Conservation (phyloP, 169 alveolate genomes). For the Plasmodium vivax region DNA sequence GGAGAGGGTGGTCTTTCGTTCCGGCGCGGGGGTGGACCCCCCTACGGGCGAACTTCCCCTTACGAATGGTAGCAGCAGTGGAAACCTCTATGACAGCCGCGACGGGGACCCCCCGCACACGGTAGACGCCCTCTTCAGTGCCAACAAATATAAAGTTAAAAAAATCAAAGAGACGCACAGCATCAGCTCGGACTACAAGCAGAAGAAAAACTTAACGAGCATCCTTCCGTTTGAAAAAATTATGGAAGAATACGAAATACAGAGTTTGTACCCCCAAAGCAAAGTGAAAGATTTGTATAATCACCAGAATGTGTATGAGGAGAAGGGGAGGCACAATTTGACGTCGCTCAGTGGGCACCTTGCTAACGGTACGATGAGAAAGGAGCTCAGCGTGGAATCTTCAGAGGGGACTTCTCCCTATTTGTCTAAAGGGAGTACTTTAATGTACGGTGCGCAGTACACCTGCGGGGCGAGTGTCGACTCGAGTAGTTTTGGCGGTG, state of each 20-base stretch:
- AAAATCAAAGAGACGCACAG: conserved; percentile 36
- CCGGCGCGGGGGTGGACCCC: neutral
- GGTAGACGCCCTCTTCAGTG: neutral
- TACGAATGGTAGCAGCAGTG: neutral
- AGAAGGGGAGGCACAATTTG: neutral
- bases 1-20: neutral
- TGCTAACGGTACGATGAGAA: neutral
- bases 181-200: neutral
- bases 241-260: conserved; percentile 20
- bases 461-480: neutral
- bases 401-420: neutral
- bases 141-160: conserved; percentile 26
- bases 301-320: conserved; percentile 57
- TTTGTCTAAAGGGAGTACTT: neutral
- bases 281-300: conserved; percentile 38
- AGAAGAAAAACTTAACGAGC: conserved; percentile 39
- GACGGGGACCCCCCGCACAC: neutral
- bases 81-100: neutral
- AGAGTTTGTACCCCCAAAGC: neutral
- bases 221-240: conserved; percentile 47
- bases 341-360: neutral
- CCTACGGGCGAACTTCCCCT: neutral
- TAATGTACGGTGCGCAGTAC: neutral
- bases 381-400: neutral
- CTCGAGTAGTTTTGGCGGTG: neutral